Percentiles rank a stretch among this genome's conserved stretches.
Conservation (phyloP, 2,329 filamentous ascomycete species). For the Claviceps quebecensis region DNA sequence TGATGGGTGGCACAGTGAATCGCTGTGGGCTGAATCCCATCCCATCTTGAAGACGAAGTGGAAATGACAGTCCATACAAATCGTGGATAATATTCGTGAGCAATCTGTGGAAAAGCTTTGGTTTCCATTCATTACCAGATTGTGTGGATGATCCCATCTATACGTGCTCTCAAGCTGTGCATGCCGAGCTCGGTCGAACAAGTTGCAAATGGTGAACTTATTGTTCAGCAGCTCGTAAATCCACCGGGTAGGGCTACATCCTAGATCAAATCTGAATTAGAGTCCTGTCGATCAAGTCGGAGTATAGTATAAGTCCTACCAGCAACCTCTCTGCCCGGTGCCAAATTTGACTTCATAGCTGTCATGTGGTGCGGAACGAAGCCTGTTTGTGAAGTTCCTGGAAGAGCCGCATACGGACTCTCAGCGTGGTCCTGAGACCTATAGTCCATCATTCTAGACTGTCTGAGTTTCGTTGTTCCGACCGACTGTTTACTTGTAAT, state of each 20-base stretch:
- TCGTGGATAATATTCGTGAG: constrained; percentile 19
- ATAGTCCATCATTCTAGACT: constrained; percentile 14
- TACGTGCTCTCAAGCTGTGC: constrained; percentile 17
- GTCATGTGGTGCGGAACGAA: constrained; percentile 20
- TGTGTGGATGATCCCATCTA: constrained; percentile 22
- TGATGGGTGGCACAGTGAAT: constrained; percentile 17
- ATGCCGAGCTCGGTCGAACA: constrained; percentile 20
- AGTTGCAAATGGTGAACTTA: constrained; percentile 21
- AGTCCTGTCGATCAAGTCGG: too few species aligned
- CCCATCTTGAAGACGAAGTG: constrained; percentile 26
- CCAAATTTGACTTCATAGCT: constrained; percentile 17
- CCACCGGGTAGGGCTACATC: constrained; percentile 27
- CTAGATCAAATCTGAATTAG: constrained; percentile 9
- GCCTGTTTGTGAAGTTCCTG: constrained; percentile 16
- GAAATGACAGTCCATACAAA: constrained; percentile 27
- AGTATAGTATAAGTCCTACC: constrained; percentile 12
- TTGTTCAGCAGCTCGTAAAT: constrained; percentile 26
- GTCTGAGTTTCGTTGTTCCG: neutral
- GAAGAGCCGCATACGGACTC: constrained; percentile 18
- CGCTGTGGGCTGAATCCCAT: constrained; percentile 17
- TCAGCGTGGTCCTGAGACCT: constrained; percentile 16
- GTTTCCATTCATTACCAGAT: constrained; percentile 25
- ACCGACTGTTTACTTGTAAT: neutral
- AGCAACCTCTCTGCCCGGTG: constrained; percentile 11
- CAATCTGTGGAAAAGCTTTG: constrained; percentile 19